phyloP scores from a whole-genome alignment of 148 eudicot genomes.

The Diospyros lotus region DNA sequence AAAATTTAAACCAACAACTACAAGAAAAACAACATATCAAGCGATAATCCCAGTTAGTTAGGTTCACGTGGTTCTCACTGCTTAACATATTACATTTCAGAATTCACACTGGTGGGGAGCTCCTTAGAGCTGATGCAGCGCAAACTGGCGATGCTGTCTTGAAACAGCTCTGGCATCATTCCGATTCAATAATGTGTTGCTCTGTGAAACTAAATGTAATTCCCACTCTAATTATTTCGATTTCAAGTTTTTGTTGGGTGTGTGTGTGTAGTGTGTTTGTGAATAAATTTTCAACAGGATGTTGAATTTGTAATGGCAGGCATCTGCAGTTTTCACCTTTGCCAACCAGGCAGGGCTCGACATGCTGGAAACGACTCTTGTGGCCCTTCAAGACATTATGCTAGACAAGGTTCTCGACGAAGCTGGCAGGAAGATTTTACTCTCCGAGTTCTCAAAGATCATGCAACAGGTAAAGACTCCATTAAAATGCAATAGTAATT shows the following conservation, averaged over 20 bases:
- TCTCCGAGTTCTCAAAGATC: conserved; percentile 48
- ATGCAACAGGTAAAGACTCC: conserved; percentile 45
- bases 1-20: too few species aligned
- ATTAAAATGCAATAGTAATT: background rate
- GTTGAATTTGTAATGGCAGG: conserved; percentile 24
- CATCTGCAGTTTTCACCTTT: conserved; percentile 54
- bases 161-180: conserved; percentile 61
- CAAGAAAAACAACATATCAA: too few species aligned
- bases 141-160: conserved; percentile 35
- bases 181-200: conserved; percentile 58
- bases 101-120: conserved; percentile 43
- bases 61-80: background rate
- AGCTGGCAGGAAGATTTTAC: conserved; percentile 46
- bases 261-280: background rate
- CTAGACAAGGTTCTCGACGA: conserved; percentile 58
- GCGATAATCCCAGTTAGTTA: too few species aligned
- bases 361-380: conserved; percentile 65
- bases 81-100: conserved; percentile 22
- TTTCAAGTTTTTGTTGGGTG: background rate
- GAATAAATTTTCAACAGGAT: background rate
- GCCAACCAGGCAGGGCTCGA: conserved; percentile 68
- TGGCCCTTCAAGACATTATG: conserved; percentile 59
- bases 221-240: background rate
- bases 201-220: conserved; percentile 44
- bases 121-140: conserved; percentile 24